Evolutionary conservation across 805 yeast species (phyloP), one percentile per base, ranked within the genome.

Genomic region (Saturnispora gosingensis): DNA sequence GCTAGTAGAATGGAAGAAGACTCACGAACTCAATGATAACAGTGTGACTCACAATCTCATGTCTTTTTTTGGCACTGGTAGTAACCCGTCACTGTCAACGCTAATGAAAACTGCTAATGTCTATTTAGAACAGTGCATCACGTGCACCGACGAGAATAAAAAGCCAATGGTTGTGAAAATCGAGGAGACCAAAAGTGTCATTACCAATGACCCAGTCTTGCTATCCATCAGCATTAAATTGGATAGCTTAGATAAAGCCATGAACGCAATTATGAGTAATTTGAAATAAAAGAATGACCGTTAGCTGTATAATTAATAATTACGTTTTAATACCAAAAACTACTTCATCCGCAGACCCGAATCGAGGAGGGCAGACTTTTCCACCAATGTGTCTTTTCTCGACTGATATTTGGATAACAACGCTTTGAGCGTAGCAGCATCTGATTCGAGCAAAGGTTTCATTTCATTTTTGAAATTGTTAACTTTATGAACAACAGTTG

Each of bases 201-300:
- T 80, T 27, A 76, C 83, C 3, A 81, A 85, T 24, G 91, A 85
- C 59, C 90, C 90, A 2, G 72, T 78, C 8, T 63, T 85, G 49
- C 70, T 83, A 38, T 77, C 84, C 47, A 75, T 82, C 1, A 74
- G 79, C 55, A 76, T 85, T 5, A 84, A 84, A 59, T 68, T 85
- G 54, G 83, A 76, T 51, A 77, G 82, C 44, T 65, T 84, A 40
- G 87, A 83, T 61, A 74, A 74, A 53, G 65, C 73, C 46, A 65
- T 76, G 22, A 25, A 11, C 7, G 25, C 9, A 9, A 49, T 49
- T 39, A 20, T 34, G 16, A n/a, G 16, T 18, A 49, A 49, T 27
- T 43, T 49, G 16, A 43, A 42, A n/a, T n/a, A 24, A 18, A 38
- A 18, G 13, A 38, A 10, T 16, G 3, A 13, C 22, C 4, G 18